These are phyloP conservation scores for Dendrobium huoshanense DNA, from an alignment of 106 monocot genomes.

Conservation along the genomic window DNA sequence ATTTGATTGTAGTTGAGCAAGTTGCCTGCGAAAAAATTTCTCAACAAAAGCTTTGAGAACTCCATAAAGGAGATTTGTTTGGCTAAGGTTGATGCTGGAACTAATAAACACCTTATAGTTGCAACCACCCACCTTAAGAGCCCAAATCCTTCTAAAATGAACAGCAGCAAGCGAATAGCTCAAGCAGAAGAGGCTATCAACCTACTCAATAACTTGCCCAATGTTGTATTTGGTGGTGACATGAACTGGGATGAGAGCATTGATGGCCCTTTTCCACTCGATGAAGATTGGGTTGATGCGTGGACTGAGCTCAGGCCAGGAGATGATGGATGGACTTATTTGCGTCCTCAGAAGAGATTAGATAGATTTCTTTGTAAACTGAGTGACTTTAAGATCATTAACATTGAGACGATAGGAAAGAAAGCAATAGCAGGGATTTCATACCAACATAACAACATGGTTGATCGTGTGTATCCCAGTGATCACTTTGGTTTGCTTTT, in stretches of 20 bases:
- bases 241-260: constrained; percentile 78
- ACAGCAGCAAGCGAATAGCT: constrained; percentile 37
- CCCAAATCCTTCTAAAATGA: constrained; percentile 55
- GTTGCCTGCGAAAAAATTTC: constrained; percentile 39
- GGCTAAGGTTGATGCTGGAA: constrained; percentile 27
- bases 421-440: constrained; percentile 49
- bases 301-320: constrained; percentile 30
- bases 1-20: constrained; percentile 51
- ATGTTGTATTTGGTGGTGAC: constrained; percentile 63
- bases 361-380: constrained; percentile 64
- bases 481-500: constrained; percentile 50
- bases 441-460: constrained; percentile 25
- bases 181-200: constrained; percentile 50
- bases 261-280: constrained; percentile 63
- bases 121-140: constrained; percentile 69
- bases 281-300: constrained; percentile 48
- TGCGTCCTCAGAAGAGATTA: constrained; percentile 56
- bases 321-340: constrained; percentile 57
- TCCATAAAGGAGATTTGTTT: constrained; percentile 54
- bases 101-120: constrained; percentile 18
- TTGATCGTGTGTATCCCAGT: constrained; percentile 52
- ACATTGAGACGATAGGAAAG: constrained; percentile 75
- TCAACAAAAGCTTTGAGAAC: constrained; percentile 28
- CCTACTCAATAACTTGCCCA: constrained; percentile 26
- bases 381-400: constrained; percentile 44